These are phyloP conservation scores for Xylaria sp. DNA, from an alignment of 2,329 filamentous ascomycete genomes.

Conservation along the genomic window DNA sequence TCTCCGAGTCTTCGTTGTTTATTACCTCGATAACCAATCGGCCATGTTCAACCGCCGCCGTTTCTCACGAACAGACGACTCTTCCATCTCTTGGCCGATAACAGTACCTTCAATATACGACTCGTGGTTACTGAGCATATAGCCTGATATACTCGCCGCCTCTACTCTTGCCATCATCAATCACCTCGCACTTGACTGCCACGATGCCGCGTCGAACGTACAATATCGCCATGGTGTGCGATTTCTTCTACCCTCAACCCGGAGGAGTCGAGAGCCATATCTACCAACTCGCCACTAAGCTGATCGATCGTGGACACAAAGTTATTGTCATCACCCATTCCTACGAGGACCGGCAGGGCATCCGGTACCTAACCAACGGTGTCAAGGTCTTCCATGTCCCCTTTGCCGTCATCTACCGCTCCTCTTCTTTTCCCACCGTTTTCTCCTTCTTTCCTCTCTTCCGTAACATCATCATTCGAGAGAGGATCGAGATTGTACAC, in stretches of 20 bases:
- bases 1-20: neutral
- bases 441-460: constrained; percentile 99
- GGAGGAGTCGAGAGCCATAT: constrained; percentile 98
- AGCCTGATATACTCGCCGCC: neutral
- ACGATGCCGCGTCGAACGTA: constrained; percentile 67
- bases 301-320: constrained; percentile 97
- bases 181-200: constrained; percentile 39
- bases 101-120: neutral
- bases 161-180: constrained; percentile 1
- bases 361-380: constrained; percentile 96
- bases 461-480: constrained; percentile 92
- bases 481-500: constrained; percentile 96
- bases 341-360: constrained; percentile 88
- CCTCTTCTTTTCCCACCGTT: constrained; percentile 92
- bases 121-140: too few species aligned
- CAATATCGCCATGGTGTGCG: constrained; percentile 91
- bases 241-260: constrained; percentile 99
- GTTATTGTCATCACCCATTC: constrained; percentile 98
- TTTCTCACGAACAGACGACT: neutral
- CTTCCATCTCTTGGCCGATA: neutral
- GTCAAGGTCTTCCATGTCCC: constrained; percentile 98
- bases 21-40: neutral
- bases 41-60: constrained; percentile 6
- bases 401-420: constrained; percentile 94
- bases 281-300: constrained; percentile 95